Base-by-base conservation (phyloP, 495 filamentous ascomycete species). In the Penicillium lagena region DNA sequence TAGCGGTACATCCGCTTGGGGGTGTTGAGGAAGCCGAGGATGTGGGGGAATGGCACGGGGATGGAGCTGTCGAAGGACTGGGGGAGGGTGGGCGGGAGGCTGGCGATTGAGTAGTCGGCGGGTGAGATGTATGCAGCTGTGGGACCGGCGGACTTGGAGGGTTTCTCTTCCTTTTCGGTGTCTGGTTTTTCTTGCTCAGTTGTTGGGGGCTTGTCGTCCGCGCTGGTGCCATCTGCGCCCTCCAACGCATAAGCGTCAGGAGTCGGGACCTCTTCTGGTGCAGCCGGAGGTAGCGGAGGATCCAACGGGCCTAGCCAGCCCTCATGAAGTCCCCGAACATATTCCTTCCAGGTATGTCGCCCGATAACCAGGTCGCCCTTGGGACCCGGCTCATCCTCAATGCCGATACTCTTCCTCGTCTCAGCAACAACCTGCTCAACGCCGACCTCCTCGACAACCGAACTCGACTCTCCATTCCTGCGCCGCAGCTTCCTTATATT, bases 301-400 rank as follows among this genome's bases (percentile, higher is more conserved):
- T 81, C 76, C 17, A 95, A 67, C 1, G 93, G 90, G 1, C 93
- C 93, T 12, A 99, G 70, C 93, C 94, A 97, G 41, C 93, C 93
- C 58, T 99, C 93, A 50, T 99, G 93, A 45, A 96, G 52, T 22
- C 93, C 93, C 22, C 89, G 79, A 9, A 97, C 67, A 64, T 96
- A 99, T 67, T 99, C 93, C 67, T 96, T 97, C 93, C 93, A 99
- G 8, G 90, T 85, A 58, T 96, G 83, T 46, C 93, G 75, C 7
- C 94, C 93, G 49, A 99, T 80, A 5, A 97, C 80, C 38, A 99
- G 71, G 60, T 96, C 90, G 17, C 90, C 90, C 47, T 75, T 72
- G 2, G 85, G 70, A 9, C 87, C 90, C 2, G 82, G 74, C 58
- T 80, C 90, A 15, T 90, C 81, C 12, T 56, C 64, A 9, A 90